Conservation (phyloP, 805 yeast genomes). For the Lachancea sp. region DNA sequence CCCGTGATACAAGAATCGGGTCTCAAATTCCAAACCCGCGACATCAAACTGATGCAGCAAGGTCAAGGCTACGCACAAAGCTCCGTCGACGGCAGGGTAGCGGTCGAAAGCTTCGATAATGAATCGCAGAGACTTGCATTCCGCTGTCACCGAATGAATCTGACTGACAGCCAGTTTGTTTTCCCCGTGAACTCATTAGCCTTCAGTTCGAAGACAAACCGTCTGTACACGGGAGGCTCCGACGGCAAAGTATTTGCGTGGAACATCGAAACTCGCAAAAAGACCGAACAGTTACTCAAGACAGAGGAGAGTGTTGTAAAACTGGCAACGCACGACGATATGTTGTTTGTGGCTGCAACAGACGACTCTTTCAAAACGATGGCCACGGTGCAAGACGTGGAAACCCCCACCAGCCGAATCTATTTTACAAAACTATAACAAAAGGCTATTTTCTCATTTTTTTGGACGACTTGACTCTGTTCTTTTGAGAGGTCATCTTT, state of each 20-base stretch:
- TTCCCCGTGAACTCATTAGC: conserved; percentile 72
- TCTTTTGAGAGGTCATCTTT: conserved; percentile 14
- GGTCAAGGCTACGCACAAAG: conserved; percentile 58
- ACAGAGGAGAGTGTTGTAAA: conserved; percentile 39
- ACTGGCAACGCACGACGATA: conserved; percentile 26
- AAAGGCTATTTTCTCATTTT: conserved; percentile 16
- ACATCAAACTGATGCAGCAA: conserved; percentile 48
- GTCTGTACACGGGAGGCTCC: conserved; percentile 83
- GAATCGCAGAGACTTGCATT: conserved; percentile 59
- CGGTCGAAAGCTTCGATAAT: conserved; percentile 57
- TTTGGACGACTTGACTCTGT: conserved; percentile 22
- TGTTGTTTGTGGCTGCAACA: conserved; percentile 42
- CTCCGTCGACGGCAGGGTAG: conserved; percentile 77
- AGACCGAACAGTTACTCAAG: conserved; percentile 65
- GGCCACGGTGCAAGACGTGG: conserved; percentile 20
- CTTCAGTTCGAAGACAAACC: conserved; percentile 72
- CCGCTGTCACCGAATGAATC: conserved; percentile 62
- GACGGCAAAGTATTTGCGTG: conserved; percentile 86
- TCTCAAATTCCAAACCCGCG: conserved; percentile 57
- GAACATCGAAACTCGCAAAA: conserved; percentile 78
- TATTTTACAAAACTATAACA: conserved; percentile 16
- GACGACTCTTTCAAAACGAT: conserved; percentile 44
- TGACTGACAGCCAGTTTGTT: conserved; percentile 46
- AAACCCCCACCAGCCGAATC: conserved; percentile 22
- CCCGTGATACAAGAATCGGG: conserved; percentile 56